Percentiles rank a stretch among this genome's conserved stretches.
Evolutionary conservation across 257 asterid genomes (phyloP).

Genomic region (Euphrasia confusa): DNA sequence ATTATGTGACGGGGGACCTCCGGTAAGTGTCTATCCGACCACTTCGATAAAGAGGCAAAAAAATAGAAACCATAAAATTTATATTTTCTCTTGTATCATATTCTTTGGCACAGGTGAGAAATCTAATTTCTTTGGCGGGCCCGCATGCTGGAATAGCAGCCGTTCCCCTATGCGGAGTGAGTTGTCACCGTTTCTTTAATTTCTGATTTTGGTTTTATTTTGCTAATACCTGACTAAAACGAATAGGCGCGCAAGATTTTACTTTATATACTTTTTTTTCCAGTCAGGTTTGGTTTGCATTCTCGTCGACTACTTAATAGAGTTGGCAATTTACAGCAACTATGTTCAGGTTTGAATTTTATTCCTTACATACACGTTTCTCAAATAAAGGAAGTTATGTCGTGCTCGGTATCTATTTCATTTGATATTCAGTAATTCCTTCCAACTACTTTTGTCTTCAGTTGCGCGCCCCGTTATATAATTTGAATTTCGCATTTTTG

Average conservation of each 20-base stretch:
- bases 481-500: constrained; percentile 25
- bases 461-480: background rate
- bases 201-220: background rate
- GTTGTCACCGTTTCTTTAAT: constrained; percentile 17
- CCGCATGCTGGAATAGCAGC: constrained; percentile 97
- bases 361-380: constrained; percentile 8
- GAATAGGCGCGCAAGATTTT: background rate
- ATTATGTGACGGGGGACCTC: constrained; percentile 78
- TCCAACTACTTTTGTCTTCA: background rate
- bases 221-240: background rate
- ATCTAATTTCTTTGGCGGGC: constrained; percentile 80
- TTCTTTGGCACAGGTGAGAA: constrained; percentile 57
- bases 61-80: too few relatives aligned
- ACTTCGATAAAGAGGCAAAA: constrained; percentile 7
- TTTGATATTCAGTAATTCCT: background rate
- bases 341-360: constrained; percentile 59
- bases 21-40: constrained; percentile 46
- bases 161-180: constrained; percentile 76
- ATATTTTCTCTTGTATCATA: background rate
- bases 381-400: background rate
- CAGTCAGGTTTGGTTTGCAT: constrained; percentile 70
- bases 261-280: constrained; percentile 20
- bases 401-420: constrained; percentile 3
- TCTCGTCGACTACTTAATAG: constrained; percentile 54
- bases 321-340: constrained; percentile 58